A percentile compares a stretch with the other conserved stretches of the same genome.
These are phyloP conservation scores for Mucor indicus DNA, from an alignment of 371 early-diverging fungal species.

Conservation along the genomic window DNA sequence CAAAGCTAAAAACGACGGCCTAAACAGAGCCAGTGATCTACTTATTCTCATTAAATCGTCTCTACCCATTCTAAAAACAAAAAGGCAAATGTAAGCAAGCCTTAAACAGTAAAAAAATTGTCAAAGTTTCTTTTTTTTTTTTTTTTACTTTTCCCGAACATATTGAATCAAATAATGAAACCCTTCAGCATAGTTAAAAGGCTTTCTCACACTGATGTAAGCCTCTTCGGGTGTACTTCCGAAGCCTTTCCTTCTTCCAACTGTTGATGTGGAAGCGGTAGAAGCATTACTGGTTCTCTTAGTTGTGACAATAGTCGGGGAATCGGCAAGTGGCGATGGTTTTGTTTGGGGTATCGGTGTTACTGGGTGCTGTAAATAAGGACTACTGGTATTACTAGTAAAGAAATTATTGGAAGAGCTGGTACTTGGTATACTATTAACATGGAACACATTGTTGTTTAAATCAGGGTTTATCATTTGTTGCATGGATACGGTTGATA, in stretches of 20 bases:
- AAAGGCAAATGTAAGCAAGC: background rate
- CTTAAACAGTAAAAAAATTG: slow-evolving; percentile 1
- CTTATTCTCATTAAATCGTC: slow-evolving; percentile 84
- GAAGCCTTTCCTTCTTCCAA: slow-evolving; percentile 28
- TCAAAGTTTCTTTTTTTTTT: background rate
- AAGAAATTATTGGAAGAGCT: background rate
- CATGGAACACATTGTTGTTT: no score
- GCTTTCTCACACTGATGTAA: slow-evolving; percentile 70
- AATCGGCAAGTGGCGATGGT: background rate
- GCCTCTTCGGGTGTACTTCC: slow-evolving; percentile 59
- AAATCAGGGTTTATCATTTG: no score
- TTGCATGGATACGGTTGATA: slow-evolving; percentile 2
- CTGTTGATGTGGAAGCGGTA: slow-evolving; percentile 1
- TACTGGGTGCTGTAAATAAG: background rate
- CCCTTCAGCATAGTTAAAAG: slow-evolving; percentile 86
- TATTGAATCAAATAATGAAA: slow-evolving; percentile 81
- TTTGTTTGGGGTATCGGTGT: background rate
- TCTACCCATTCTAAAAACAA: slow-evolving; percentile 69
- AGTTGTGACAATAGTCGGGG: background rate
- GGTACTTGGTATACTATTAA: no score
- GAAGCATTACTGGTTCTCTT: slow-evolving; percentile 6
- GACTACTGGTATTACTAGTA: background rate
- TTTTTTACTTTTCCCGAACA: slow-evolving; percentile 70
- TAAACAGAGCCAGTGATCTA: slow-evolving; percentile 81
- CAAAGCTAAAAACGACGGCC: slow-evolving; percentile 86